Evolutionary conservation across 129 eudicot species (phyloP).

Genomic region (Gnaphalium uliginosum): DNA sequence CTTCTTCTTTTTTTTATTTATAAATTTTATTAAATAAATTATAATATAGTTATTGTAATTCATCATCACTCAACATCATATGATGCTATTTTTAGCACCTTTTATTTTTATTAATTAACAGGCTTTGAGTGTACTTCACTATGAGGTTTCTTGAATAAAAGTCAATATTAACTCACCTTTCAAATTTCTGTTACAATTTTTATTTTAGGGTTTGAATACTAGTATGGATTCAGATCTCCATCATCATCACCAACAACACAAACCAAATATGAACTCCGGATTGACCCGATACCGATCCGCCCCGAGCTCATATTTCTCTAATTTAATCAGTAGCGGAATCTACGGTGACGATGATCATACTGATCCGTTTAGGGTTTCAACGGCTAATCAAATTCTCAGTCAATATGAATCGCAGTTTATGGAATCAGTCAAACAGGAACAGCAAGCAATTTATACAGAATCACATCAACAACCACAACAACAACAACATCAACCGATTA

Average conservation of each 20-base stretch:
- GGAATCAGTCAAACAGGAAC: conserved; percentile 48
- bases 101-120: conserved; percentile 14
- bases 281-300: conserved; percentile 76
- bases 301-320: conserved; percentile 69
- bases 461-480: conserved; percentile 37
- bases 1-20: too few relatives aligned
- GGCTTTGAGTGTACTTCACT: conserved; percentile 31
- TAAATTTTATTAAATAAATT: too few relatives aligned
- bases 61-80: conserved; percentile 22
- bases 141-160: not conserved
- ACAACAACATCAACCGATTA: conserved; percentile 34
- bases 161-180: not conserved
- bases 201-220: conserved; percentile 9
- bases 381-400: conserved; percentile 27
- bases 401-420: conserved; percentile 31
- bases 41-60: not conserved
- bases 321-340: conserved; percentile 32
- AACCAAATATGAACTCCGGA: conserved; percentile 46
- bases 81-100: conserved; percentile 29
- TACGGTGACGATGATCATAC: conserved; percentile 52
- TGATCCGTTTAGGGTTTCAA: conserved; percentile 45
- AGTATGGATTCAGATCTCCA: conserved; percentile 46
- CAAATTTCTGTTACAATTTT: conserved; percentile 7
- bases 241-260: conserved; percentile 33
- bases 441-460: conserved; percentile 28